Evolutionary conservation across 2,329 filamentous ascomycete genomes (phyloP), one percentile per base, ranked within the genome.

Genomic region (Monosporascus ibericus): DNA sequence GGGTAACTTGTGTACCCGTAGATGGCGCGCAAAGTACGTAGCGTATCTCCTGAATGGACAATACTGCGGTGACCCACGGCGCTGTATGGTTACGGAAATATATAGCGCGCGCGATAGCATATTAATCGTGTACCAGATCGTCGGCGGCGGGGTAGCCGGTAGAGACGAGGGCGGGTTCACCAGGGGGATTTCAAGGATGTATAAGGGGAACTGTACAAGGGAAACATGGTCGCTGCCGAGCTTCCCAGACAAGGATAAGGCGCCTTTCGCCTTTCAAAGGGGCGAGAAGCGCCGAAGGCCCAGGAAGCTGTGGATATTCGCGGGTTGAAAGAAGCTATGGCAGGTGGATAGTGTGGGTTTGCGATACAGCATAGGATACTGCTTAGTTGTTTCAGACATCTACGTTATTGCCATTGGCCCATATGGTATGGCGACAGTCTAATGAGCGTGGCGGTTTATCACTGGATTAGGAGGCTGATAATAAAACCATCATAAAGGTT

Each of bases 181-280:
- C 1, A 75, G 76, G 38, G 72, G 73, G 54, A 72, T 88, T 54
- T 68, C 90, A 55, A 72, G 73, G 51, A 79, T 80, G 18, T 91
- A 84, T 63, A 63, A 72, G 44, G 84, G 85, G 22, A 22, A 22
- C 22, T n/a, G n/a, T n/a, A n/a, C n/a, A n/a, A n/a, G n/a, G n/a
- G n/a, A 30, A 78, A 85, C 60, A 83, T 78, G 3, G 75, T 90
- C 49, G 4, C 66, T 91, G 63, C 86, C 86, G 22, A 88, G 85
- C 65, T 90, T 90, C 68, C 82, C 86, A 3, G 87, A 84, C 27
- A 90, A 90, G 67, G 87, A 91, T 60, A 87, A 90, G 69, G 87
- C 83, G 0, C 63, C 90, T 51, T 90, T 84, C 68, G 77, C 88
- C 22, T 90, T 86, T 59, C 75, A 79, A 60, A 65, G 76, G 51